Evolutionary conservation across 176 grass and related monocot genomes (phyloP).

Genomic region (Typha latifolia): DNA sequence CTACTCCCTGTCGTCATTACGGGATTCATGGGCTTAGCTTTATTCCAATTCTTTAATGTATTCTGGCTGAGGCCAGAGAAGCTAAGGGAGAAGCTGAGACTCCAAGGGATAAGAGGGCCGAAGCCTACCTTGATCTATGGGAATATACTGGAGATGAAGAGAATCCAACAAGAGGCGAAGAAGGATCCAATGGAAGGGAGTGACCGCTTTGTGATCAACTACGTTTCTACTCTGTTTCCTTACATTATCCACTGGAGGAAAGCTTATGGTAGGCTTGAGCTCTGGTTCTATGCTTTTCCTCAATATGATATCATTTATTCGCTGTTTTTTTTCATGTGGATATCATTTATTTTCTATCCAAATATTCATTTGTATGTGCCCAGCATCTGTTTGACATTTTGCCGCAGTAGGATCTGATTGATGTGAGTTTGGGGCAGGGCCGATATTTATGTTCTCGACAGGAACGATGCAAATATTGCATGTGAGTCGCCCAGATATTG

Average conservation of each 20-base stretch:
- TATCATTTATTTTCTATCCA: too few relatives aligned
- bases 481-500: constrained; percentile 45
- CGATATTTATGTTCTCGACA: constrained; percentile 53
- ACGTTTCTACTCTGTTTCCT: constrained; percentile 44
- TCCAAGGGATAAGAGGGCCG: constrained; percentile 66
- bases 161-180: constrained; percentile 26
- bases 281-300: neutral
- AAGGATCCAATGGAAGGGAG: neutral
- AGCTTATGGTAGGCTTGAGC: constrained; percentile 38
- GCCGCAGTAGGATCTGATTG: neutral
- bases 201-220: constrained; percentile 9
- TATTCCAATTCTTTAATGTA: constrained; percentile 32
- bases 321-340: too few relatives aligned
- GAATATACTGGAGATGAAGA: constrained; percentile 64
- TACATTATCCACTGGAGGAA: constrained; percentile 51
- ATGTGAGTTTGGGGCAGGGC: constrained; percentile 23
- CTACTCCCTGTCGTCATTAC: constrained; percentile 16
- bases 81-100: constrained; percentile 43
- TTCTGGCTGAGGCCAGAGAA: constrained; percentile 38
- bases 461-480: constrained; percentile 44
- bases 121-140: constrained; percentile 55
- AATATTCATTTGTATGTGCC: too few relatives aligned
- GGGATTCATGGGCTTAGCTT: constrained; percentile 16
- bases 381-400: neutral
- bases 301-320: neutral